Evolutionary conservation across 257 asterid species (phyloP), one percentile per base, ranked within the genome.

Genomic region (Fraxinus cuspidata): DNA sequence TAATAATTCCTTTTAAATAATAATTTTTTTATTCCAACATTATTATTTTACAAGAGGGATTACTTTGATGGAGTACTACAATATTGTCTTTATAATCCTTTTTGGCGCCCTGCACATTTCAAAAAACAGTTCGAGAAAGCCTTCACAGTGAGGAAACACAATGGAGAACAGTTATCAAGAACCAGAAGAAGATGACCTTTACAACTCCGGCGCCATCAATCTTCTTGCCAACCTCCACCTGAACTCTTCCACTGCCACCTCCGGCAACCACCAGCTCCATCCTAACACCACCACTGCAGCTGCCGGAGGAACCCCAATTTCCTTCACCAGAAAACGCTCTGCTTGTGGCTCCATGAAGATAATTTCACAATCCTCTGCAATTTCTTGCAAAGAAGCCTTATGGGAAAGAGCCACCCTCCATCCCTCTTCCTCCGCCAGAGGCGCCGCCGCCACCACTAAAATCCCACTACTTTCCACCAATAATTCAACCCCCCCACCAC

Each of bases 271-370:
- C 47, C 66, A 5, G 19, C 58, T 49, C 51, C 75, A 42, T 23
- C 40, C 44, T 5, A 16, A 21, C 69, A 3, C 81, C 77, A 23
- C 28, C 37, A 7, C 64, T 2, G 3, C 81, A 4, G 78, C 68
- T n/a, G 35, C 64, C 21, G 42, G 42, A 64, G 58, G 32, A 31
- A 31, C 13, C 32, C 0, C 19, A 16, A 19, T 32, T 37, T 23
- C 3, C 2, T 7, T 51, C 64, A 53, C 27, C 23, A 53, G 64
- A 53, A 53, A 53, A 53, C 27, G 64, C 27, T 16, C 64, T 53
- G 64, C 25, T 7, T 53, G 64, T 18, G 56, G 42, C 42, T 69
- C 83, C 35, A 56, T 42, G 49, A 80, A 80, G 72, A 70, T 74
- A 63, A 44, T 42, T 37, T 60, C 70, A 8, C n/a, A 53, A 38